These are phyloP conservation scores for Astrocystis sublimbata DNA, from an alignment of 495 filamentous ascomycete species.

Conservation along the genomic window DNA sequence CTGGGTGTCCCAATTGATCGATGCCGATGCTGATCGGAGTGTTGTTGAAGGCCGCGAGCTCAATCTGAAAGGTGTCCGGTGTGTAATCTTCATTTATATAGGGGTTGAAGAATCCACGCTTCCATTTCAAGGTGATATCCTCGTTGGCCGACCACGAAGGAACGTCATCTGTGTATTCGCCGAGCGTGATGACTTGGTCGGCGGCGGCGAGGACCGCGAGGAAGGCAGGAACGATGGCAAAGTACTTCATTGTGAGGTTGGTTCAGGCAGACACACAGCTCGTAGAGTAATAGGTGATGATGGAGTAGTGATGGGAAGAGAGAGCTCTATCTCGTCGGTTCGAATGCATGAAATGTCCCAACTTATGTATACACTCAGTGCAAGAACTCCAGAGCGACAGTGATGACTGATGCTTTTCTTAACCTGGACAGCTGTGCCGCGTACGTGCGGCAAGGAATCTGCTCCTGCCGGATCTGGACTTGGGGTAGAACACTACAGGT, in stretches of 20 bases:
- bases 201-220: slow-evolving; percentile 2
- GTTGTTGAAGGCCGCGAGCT: not conserved
- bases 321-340: not conserved
- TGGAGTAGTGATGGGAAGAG: not conserved
- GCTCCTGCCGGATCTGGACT: not conserved
- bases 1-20: not conserved
- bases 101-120: not conserved
- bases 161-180: not conserved
- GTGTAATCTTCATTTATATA: not conserved
- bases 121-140: slow-evolving; percentile 1
- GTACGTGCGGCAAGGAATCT: not conserved
- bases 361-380: too few species aligned
- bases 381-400: not conserved
- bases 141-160: not conserved
- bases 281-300: not conserved
- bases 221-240: slow-evolving; percentile 4
- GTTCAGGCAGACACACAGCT: not conserved
- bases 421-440: not conserved
- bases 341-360: not conserved
- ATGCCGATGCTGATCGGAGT: not conserved
- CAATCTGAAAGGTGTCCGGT: not conserved
- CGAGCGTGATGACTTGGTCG: not conserved
- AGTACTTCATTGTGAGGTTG: not conserved
- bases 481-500: not conserved
- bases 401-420: too few species aligned